Conservation (phyloP, 2,329 filamentous ascomycete species). For the Lasiodiplodia citricola region DNA sequence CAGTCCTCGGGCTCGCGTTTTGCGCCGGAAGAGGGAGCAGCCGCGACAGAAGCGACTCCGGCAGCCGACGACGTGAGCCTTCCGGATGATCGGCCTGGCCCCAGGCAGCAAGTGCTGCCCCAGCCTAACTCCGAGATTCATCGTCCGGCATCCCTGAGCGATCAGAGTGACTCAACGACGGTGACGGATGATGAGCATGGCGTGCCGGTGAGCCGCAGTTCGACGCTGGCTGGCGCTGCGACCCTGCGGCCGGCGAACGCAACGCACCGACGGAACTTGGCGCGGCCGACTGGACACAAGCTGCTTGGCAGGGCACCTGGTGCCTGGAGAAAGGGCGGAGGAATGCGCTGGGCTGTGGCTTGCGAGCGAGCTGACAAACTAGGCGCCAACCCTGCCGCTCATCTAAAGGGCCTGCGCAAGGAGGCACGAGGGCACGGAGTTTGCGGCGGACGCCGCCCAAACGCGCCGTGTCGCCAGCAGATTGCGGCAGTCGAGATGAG, state of each 20-base stretch:
- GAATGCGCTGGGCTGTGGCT: constrained; percentile 18
- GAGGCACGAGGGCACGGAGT: constrained; percentile 20
- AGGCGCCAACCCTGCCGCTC: constrained; percentile 15
- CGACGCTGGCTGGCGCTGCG: background rate
- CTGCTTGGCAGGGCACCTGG: constrained; percentile 16
- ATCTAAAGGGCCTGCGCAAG: constrained; percentile 12
- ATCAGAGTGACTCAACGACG: constrained; percentile 8
- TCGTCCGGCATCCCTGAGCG: background rate
- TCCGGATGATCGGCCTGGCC: background rate
- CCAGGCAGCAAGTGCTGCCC: constrained; percentile 5
- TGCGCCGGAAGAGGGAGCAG: background rate
- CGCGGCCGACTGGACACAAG: constrained; percentile 6
- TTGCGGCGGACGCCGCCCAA: background rate
- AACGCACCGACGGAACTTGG: background rate
- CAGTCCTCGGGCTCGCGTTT: constrained; percentile 14
- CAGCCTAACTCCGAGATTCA: constrained; percentile 3
- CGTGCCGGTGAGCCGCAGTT: background rate
- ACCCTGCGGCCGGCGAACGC: background rate
- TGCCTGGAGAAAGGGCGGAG: constrained; percentile 21
- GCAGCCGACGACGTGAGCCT: background rate
- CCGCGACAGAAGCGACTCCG: constrained; percentile 1
- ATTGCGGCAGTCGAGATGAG: constrained; percentile 7
- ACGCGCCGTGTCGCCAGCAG: constrained; percentile 13
- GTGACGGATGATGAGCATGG: background rate
- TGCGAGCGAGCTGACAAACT: constrained; percentile 20